Evolutionary conservation across 2,329 filamentous ascomycete species (phyloP).

Genomic region (Fusarium caatingaense): DNA sequence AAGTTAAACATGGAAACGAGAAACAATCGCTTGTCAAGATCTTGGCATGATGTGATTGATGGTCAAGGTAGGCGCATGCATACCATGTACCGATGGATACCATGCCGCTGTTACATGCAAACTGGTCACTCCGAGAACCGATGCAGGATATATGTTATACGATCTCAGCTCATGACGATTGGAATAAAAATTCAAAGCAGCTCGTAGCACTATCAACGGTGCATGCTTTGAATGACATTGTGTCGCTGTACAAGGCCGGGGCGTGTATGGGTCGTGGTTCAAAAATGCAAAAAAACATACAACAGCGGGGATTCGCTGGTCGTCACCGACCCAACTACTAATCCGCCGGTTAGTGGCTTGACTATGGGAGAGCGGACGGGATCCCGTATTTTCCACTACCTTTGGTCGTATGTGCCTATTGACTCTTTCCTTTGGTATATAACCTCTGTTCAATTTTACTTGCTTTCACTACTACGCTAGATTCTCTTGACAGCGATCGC

Average conservation of each 20-base stretch:
- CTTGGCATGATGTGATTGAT: neutral
- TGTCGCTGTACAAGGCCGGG: neutral
- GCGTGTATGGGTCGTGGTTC: accelerated
- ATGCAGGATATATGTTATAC: neutral
- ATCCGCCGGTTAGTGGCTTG: constrained; percentile 26
- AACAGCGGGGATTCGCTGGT: constrained; percentile 26
- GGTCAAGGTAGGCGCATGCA: neutral
- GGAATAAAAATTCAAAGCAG: neutral
- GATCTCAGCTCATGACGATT: neutral
- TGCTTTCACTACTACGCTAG: neutral
- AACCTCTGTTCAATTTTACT: accelerated
- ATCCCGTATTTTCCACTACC: constrained; percentile 28
- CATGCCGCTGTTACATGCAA: neutral
- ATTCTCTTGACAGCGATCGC: neutral
- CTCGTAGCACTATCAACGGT: neutral
- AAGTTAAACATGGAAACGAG: neutral
- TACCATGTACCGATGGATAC: neutral
- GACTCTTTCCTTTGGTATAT: neutral
- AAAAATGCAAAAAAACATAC: constrained; percentile 15
- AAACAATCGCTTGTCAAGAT: neutral
- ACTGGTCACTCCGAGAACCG: neutral
- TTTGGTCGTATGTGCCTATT: constrained; percentile 7
- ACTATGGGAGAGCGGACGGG: constrained; percentile 28
- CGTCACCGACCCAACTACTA: constrained; percentile 28
- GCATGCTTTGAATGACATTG: neutral